Conservation (phyloP, 208 protist genomes). For the Wallacemonas sp. region DNA sequence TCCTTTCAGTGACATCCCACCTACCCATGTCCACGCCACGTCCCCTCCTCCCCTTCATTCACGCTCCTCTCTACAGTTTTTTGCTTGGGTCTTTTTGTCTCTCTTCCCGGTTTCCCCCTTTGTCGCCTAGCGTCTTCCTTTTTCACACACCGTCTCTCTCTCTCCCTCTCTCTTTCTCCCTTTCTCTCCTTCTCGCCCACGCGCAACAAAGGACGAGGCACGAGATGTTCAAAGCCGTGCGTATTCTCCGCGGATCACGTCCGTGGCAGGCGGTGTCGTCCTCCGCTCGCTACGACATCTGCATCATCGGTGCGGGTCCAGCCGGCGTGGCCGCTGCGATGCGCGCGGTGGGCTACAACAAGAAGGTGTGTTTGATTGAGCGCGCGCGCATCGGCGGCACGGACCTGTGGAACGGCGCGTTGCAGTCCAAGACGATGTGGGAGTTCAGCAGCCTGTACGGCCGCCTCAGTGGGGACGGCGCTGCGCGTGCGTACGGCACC, state of each 20-base stretch:
- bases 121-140: constrained; percentile 12
- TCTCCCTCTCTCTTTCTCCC: neutral
- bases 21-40: too few species aligned
- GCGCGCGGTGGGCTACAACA: constrained; percentile 71
- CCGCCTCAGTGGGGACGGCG: constrained; percentile 41
- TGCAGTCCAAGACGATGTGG: constrained; percentile 87
- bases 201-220: neutral
- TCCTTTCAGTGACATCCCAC: too few species aligned
- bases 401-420: constrained; percentile 79
- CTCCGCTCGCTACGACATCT: constrained; percentile 65
- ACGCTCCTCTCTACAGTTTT: too few species aligned
- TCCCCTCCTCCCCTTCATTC: too few species aligned
- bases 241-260: neutral
- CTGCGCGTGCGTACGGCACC: constrained; percentile 52
- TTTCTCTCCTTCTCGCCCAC: too few species aligned
- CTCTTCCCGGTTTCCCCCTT: too few species aligned
- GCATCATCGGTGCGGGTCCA: constrained; percentile 76
- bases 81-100: too few species aligned
- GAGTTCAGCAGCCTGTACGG: constrained; percentile 58
- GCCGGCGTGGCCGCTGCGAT: constrained; percentile 76
- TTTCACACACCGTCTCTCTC: neutral
- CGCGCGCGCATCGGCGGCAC: constrained; percentile 54
- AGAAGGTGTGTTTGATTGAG: constrained; percentile 77
- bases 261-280: constrained; percentile 24
- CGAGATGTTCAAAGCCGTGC: neutral